Evolutionary conservation across 768 basidiomycete species (phyloP).

Genomic region (Russula sp.): DNA sequence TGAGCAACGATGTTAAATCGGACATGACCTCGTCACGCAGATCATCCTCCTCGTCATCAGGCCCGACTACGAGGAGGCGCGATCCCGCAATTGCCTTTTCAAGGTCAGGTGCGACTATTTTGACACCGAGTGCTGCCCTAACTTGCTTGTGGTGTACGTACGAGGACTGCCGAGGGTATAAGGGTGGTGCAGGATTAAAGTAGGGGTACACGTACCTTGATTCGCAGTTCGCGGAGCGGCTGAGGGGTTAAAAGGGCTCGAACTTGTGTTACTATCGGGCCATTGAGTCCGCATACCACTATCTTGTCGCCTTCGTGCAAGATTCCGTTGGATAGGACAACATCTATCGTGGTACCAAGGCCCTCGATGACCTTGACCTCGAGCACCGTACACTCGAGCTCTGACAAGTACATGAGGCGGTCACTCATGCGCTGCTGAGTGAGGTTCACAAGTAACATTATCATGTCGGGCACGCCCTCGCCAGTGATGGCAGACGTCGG

Average conservation of each 20-base stretch:
- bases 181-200: not conserved
- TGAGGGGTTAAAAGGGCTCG: slow-evolving; percentile 94
- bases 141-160: slow-evolving; percentile 98
- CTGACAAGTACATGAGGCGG: slow-evolving; percentile 94
- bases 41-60: slow-evolving; percentile 96
- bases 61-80: slow-evolving; percentile 82
- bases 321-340: slow-evolving; percentile 91
- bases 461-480: slow-evolving; percentile 98
- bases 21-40: slow-evolving; percentile 94
- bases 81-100: slow-evolving; percentile 99
- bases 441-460: slow-evolving; percentile 94
- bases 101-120: slow-evolving; percentile 88
- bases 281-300: slow-evolving; percentile 94
- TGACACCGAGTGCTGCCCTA: slow-evolving; percentile 94
- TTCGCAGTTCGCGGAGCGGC: slow-evolving; percentile 87
- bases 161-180: slow-evolving; percentile 50
- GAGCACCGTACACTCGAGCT: slow-evolving; percentile 94
- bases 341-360: slow-evolving; percentile 95
- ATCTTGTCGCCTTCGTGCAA: slow-evolving; percentile 89
- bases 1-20: slow-evolving; percentile 80
- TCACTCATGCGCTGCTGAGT: slow-evolving; percentile 98
- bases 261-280: slow-evolving; percentile 92
- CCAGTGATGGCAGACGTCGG: slow-evolving; percentile 98
- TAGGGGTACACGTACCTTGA: slow-evolving; percentile 58
- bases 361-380: slow-evolving; percentile 99